These are phyloP conservation scores for Erigeron canadensis DNA, from an alignment of 129 eudicot species.

Conservation along the genomic window DNA sequence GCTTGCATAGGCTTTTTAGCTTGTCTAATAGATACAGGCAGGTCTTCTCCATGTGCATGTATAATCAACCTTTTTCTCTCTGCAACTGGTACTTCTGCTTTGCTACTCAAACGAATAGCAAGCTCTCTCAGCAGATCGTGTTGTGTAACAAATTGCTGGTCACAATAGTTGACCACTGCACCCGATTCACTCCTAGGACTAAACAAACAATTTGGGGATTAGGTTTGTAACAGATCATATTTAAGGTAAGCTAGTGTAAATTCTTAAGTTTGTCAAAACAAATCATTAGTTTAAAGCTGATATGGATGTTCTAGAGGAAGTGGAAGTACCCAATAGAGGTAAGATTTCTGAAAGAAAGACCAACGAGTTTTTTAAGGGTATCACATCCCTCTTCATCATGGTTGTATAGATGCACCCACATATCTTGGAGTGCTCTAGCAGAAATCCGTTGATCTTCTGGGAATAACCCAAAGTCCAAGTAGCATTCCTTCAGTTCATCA, in stretches of 20 bases:
- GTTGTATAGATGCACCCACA: constrained; percentile 48
- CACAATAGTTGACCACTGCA: constrained; percentile 22
- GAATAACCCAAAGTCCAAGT: constrained; percentile 43
- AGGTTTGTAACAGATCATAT: too few species aligned
- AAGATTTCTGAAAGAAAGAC: constrained; percentile 38
- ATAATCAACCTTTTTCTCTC: constrained; percentile 39
- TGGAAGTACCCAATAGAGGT: constrained; percentile 2
- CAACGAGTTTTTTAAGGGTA: too few species aligned
- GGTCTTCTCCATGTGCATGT: constrained; percentile 30
- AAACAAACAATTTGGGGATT: too few species aligned
- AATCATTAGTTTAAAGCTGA: too few species aligned
- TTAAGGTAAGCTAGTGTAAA: too few species aligned
- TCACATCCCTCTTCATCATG: constrained; percentile 31
- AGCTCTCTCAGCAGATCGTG: constrained; percentile 61
- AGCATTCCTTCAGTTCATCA: too few species aligned
- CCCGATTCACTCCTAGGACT: too few species aligned
- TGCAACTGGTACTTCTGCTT: constrained; percentile 33
- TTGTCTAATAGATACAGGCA: too few species aligned
- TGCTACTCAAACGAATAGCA: constrained; percentile 39
- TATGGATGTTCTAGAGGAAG: too few species aligned
- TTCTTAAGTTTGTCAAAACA: too few species aligned
- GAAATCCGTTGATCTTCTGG: constrained; percentile 52
- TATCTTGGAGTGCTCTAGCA: constrained; percentile 37
- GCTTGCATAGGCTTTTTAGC: constrained; percentile 38
- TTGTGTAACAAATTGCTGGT: constrained; percentile 41